These are phyloP conservation scores for Ophidiomyces ophidiicola DNA, from an alignment of 2,329 filamentous ascomycete species.

Conservation along the genomic window DNA sequence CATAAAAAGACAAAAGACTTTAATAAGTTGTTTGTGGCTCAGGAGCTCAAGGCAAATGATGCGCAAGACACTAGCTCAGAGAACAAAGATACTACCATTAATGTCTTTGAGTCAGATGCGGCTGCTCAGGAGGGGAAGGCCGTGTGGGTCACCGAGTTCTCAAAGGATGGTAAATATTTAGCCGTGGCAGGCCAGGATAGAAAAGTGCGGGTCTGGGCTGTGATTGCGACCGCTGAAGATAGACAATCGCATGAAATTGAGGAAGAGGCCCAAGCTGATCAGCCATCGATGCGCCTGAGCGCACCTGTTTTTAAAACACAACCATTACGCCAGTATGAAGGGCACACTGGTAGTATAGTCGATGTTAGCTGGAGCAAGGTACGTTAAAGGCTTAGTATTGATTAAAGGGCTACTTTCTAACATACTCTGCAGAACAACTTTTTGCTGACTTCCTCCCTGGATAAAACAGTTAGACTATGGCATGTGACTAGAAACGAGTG, in stretches of 20 bases:
- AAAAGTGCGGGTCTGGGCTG: slow-evolving; percentile 75
- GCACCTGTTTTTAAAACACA: slow-evolving; percentile 80
- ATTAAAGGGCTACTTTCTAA: not conserved
- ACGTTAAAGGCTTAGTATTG: slow-evolving; percentile 16
- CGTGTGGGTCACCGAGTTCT: slow-evolving; percentile 88
- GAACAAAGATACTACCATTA: slow-evolving; percentile 22
- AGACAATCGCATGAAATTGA: slow-evolving; percentile 61
- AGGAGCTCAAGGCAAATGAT: slow-evolving; percentile 64
- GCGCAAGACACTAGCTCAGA: slow-evolving; percentile 15
- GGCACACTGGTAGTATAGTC: slow-evolving; percentile 74
- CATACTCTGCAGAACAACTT: slow-evolving; percentile 69
- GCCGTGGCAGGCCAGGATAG: slow-evolving; percentile 86
- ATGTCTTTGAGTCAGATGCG: slow-evolving; percentile 21
- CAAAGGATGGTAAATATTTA: slow-evolving; percentile 77
- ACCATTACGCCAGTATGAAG: slow-evolving; percentile 65
- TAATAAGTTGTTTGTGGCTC: slow-evolving; percentile 77
- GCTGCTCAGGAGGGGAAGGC: slow-evolving; percentile 44
- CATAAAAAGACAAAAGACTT: slow-evolving; percentile 76
- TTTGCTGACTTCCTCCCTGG: slow-evolving; percentile 88
- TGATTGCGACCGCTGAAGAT: slow-evolving; percentile 72
- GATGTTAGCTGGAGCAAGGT: slow-evolving; percentile 94
- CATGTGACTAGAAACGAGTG: slow-evolving; percentile 76
- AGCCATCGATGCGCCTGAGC: slow-evolving; percentile 53
- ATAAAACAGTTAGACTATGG: slow-evolving; percentile 92
- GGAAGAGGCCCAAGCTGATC: slow-evolving; percentile 42